Evolutionary conservation across 441 rosid species (phyloP), one percentile per base, ranked within the genome.

Genomic region (Erodium texanum): DNA sequence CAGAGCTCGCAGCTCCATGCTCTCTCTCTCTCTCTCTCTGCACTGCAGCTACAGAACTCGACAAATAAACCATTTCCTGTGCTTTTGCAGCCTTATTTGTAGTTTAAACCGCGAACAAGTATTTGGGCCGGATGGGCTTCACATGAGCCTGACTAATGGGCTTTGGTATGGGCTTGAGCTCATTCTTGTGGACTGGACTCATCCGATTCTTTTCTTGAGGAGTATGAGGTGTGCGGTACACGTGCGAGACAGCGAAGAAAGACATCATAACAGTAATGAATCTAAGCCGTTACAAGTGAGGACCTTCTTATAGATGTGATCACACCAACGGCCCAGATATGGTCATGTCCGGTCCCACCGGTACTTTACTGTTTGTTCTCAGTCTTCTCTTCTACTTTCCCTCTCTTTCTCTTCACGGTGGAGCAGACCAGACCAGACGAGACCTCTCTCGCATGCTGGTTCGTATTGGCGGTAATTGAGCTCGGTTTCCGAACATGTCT

Each of bases 401-500:
- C 61, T 54, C 61, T 54, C 24, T 19, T 54, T 19, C 23, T 54
- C 61, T 18, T 19, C 61, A 54, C 9, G 9, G 61, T 24, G 20
- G 11, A 5, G 24, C 58, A n/a, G 58, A 52, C 22, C 61, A 54
- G 61, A 54, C 9, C 11, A 54, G 48, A 14, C 1, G n/a, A n/a
- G n/a, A n/a, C n/a, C n/a, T n/a, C 34, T 29, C 61, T 54, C 61
- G 11, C 23, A 54, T 52, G 59, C 7, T 5, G 59, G 16, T 52
- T 19, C 59, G 20, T 6, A 5, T 54, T 54, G 61, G 61, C 8
- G 61, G 61, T 8, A 7, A 54, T 19, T 54, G 61, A 54, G 61
- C 6, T 54, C 23, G 16, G 61, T 18, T 18, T 54, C 61, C 61
- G 24, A 54, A 68, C 65, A 85, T 85, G 89, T 82, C 76, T 65